A percentile compares a stretch with the other conserved stretches of the same genome.
These are phyloP conservation scores for Diplodia sapinea DNA, from an alignment of 2,329 filamentous ascomycete species.

Conservation along the genomic window DNA sequence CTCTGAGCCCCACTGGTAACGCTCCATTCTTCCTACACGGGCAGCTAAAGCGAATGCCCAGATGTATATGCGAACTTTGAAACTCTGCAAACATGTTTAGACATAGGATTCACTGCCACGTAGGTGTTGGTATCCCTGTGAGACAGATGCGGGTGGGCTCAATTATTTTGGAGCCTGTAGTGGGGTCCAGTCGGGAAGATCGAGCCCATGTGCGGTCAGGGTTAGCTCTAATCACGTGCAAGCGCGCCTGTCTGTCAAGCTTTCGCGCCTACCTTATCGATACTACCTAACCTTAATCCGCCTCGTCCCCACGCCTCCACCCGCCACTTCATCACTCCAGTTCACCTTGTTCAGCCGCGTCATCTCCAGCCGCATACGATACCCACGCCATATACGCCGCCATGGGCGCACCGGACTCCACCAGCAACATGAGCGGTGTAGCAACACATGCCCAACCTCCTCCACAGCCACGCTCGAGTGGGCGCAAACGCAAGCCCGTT, in stretches of 20 bases:
- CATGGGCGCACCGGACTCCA: constrained; percentile 11
- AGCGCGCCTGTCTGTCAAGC: constrained; percentile 1
- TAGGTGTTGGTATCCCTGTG: too few species aligned
- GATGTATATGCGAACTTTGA: too few species aligned
- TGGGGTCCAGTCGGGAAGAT: too few species aligned
- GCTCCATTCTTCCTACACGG: too few species aligned
- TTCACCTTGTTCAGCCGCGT: constrained; percentile 23
- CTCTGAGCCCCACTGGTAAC: too few species aligned
- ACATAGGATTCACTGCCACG: too few species aligned
- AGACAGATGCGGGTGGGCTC: too few species aligned
- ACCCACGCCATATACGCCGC: constrained; percentile 13
- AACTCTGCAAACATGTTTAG: too few species aligned
- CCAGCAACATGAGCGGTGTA: constrained; percentile 20
- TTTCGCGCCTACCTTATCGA: constrained; percentile 15
- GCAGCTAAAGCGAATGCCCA: too few species aligned
- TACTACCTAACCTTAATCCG: constrained; percentile 6
- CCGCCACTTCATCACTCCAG: constrained; percentile 21
- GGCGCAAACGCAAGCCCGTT: constrained; percentile 22
- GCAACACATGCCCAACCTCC: constrained; percentile 9
- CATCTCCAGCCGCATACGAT: constrained; percentile 10
- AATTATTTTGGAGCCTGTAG: too few species aligned
- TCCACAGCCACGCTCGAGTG: constrained; percentile 22
- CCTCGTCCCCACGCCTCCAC: constrained; percentile 21
- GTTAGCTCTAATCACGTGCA: constrained; percentile 15
- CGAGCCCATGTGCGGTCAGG: background rate